Base-by-base conservation (phyloP, 805 yeast species). In the Maudiozyma bulderi region DNA sequence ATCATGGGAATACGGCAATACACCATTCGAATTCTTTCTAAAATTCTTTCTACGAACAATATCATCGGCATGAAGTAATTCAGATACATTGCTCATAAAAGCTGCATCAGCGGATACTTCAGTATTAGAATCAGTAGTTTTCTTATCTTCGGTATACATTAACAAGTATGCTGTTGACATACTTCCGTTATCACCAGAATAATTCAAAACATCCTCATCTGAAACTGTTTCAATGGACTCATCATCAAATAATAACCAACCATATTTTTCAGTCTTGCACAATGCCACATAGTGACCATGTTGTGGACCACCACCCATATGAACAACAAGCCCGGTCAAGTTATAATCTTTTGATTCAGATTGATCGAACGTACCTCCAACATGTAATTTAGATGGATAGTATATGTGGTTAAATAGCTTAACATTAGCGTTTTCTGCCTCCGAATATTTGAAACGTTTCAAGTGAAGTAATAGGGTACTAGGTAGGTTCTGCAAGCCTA, bases 221-320 rank as follows among this genome's bases (percentile, higher is more conserved):
- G 84, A 87, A 8, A 91, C 88, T 13, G 82, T 69, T 62, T 91
- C 97, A 3, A 91, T 96, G 3, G 95, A 82, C 65, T 93, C 98
- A 65, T 91, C 99, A 64, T 91, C 99, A 68, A 86, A 93, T 47
- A 93, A 68, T 32, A 93, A 69, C 99, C 99, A 91, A 0, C 96
- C 90, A 35, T 80, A 77, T 28, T 76, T 74, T 48, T 77, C 81
- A 2, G 91, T 83, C 61, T 88, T 89, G 52, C 93, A 84, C 3
- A 93, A 69, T 0, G 95, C 76, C 14, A 93, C 90, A 64, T 93
- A 91, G 63, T 91, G 99, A 0, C 99, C 99, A 65, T 88, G 96
- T 71, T 88, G 89, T 2, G 98, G 97, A 0, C 98, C 98, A 3
- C 96, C 96, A 9, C 99, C 99, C 55, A 93, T 83, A 60, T 91